phyloP scores from a whole-genome alignment of 2,329 filamentous ascomycete species.

The Penicillium freii region DNA sequence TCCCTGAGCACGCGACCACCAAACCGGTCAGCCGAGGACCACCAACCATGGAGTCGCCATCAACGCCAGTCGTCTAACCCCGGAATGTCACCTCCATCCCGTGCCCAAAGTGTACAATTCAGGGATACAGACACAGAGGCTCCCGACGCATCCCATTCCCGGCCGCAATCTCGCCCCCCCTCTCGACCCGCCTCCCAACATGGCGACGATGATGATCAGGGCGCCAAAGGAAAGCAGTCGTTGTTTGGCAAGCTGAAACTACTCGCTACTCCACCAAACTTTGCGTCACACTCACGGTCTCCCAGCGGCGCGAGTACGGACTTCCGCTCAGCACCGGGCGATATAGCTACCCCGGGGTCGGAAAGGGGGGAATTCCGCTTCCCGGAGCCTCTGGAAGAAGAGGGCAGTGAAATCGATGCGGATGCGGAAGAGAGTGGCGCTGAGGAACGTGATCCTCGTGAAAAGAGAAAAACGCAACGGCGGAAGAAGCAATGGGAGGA shows the following conservation, averaged over 20 bases:
- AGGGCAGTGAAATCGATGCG: conserved; percentile 69
- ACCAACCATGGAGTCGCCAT: conserved; percentile 22
- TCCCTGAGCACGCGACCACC: conserved; percentile 27
- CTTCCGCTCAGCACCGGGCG: conserved; percentile 38
- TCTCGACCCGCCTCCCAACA: conserved; percentile 46
- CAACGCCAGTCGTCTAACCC: conserved; percentile 26
- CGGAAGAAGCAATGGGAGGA: conserved; percentile 56
- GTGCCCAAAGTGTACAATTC: conserved; percentile 73
- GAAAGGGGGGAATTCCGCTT: conserved; percentile 52
- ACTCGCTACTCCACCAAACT: conserved; percentile 57
- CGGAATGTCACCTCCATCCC: conserved; percentile 40
- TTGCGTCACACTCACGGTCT: conserved; percentile 51
- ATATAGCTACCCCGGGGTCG: conserved; percentile 47
- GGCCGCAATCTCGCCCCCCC: conserved; percentile 54
- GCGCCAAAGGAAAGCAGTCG: conserved; percentile 59
- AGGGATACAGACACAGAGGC: conserved; percentile 54
- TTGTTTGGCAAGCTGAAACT: conserved; percentile 79
- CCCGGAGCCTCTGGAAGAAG: conserved; percentile 55
- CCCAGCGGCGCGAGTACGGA: conserved; percentile 48
- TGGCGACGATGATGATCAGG: conserved; percentile 57
- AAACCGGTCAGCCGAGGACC: conserved; percentile 26
- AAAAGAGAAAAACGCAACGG: conserved; percentile 58
- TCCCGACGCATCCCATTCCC: conserved; percentile 52
- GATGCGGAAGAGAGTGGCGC: conserved; percentile 86
- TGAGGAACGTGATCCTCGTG: conserved; percentile 59